Base-by-base conservation (phyloP, 2,329 filamentous ascomycete genomes). In the Stachybotrys echinatus region DNA sequence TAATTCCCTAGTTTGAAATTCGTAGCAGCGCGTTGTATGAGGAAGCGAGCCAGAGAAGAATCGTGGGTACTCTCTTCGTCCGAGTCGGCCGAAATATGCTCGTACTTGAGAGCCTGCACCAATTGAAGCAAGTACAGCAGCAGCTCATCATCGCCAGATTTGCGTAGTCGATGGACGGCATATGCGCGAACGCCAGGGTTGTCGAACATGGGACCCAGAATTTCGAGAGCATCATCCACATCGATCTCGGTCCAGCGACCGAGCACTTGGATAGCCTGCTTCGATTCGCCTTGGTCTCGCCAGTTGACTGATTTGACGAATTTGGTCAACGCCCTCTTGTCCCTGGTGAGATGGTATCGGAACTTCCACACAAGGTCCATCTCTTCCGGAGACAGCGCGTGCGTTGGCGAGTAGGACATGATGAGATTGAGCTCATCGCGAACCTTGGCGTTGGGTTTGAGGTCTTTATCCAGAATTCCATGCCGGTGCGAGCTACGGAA, bases 281-380 rank as follows among this genome's bases (percentile, higher is more conserved):
- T 86, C 4, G 88, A 85, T 74, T 99, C 92, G 53, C 84, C 83
- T 44, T 82, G 80, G 65, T 96, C 92, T 46, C 82, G 83, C 92
- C 94, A 99, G 57, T 95, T 92, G 38, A 96, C 92, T 0, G 92
- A 96, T 67, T 97, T 99, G 65, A 97, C 90, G 59, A 99, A 95
- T 61, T 99, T 99, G 31, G 92, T 99, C 51, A 97, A 75, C 3
- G 92, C 88, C 60, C 87, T 78, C 68, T 99, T 99, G 65, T 99
- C 92, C 50, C 91, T 81, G 1, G 92, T 94, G 20, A 99, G 71
- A 66, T 96, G 92, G 67, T 97, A 95, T 51, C 94, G 81, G 72
- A 97, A 99, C 61, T 95, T 94, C 95, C 95, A 99, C 19, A 99
- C 84, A 47, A 96, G 77, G 67, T 99, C 94, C 63, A 95, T 95